Conservation (phyloP, 345 rosid species). For the Conringia planisiliqua region DNA sequence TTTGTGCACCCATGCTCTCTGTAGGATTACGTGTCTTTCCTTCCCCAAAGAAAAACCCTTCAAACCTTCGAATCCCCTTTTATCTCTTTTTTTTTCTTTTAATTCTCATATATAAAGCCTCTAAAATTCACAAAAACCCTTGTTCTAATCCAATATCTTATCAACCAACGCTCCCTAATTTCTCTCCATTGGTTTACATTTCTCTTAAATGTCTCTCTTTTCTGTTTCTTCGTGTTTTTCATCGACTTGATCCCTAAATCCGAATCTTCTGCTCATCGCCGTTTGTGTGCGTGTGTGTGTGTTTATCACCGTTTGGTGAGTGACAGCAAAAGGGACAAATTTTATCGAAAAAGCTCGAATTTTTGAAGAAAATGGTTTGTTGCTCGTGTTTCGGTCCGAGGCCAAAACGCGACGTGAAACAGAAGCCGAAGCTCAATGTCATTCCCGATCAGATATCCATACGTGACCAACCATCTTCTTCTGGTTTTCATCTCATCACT, state of each 20-base stretch:
- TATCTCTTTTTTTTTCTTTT: background rate
- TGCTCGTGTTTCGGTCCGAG: conserved; percentile 55
- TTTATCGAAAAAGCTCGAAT: background rate
- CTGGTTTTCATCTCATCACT: conserved; percentile 1
- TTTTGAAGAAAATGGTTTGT: conserved; percentile 30
- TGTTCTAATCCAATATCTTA: background rate
- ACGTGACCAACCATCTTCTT: background rate
- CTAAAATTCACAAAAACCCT: background rate
- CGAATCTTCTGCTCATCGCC: background rate
- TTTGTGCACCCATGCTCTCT: background rate
- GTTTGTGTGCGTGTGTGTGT: background rate
- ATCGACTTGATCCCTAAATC: background rate
- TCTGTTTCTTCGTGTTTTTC: background rate
- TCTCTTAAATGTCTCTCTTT: background rate
- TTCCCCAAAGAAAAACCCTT: background rate
- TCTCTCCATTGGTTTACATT: background rate
- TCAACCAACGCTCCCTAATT: no score
- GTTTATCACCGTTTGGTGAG: background rate
- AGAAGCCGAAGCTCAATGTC: background rate
- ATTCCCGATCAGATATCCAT: background rate
- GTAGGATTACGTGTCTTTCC: conserved; percentile 17
- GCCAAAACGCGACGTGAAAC: background rate
- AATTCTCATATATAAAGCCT: background rate
- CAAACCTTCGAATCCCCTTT: background rate
- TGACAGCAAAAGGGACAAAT: background rate